These are phyloP conservation scores for Periconia macrospinosa DNA, from an alignment of 2,329 filamentous ascomycete species.

Conservation along the genomic window DNA sequence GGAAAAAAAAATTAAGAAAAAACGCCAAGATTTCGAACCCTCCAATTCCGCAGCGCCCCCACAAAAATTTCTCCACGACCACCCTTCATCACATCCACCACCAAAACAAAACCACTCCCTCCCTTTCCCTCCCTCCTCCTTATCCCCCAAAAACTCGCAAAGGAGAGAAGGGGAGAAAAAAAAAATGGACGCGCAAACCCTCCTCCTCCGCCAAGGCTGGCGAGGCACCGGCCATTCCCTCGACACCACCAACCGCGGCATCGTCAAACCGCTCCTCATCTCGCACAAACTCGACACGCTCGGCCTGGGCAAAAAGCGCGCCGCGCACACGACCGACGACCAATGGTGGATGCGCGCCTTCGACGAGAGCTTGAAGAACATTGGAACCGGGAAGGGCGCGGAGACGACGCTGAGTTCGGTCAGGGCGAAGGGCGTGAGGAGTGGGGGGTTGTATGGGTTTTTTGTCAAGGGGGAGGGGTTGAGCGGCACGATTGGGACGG, in stretches of 20 bases:
- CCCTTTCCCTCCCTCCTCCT: background rate
- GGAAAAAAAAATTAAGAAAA: too few species aligned
- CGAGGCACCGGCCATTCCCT: constrained; percentile 85
- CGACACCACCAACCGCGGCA: constrained; percentile 73
- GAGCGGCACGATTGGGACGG: constrained; percentile 65
- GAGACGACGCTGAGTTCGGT: constrained; percentile 59
- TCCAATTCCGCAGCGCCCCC: background rate
- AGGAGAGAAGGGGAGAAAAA: background rate
- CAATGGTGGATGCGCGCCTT: constrained; percentile 98
- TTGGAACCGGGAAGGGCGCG: constrained; percentile 36
- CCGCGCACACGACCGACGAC: constrained; percentile 60
- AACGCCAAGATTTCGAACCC: constrained; percentile 5
- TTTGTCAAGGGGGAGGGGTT: constrained; percentile 84
- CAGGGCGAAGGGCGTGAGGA: constrained; percentile 50
- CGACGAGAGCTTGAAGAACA: constrained; percentile 81
- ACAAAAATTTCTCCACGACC: background rate
- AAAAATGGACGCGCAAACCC: constrained; percentile 79
- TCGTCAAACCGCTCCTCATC: constrained; percentile 80
- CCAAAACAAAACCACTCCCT: constrained; percentile 3
- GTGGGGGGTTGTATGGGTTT: constrained; percentile 71
- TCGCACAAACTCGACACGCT: constrained; percentile 79
- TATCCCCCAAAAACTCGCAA: too few species aligned
- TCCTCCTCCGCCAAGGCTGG: constrained; percentile 88
- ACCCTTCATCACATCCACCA: constrained; percentile 12
- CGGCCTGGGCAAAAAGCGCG: constrained; percentile 77